phyloP scores from a whole-genome alignment of 345 rosid species.

The Acer campestre region DNA sequence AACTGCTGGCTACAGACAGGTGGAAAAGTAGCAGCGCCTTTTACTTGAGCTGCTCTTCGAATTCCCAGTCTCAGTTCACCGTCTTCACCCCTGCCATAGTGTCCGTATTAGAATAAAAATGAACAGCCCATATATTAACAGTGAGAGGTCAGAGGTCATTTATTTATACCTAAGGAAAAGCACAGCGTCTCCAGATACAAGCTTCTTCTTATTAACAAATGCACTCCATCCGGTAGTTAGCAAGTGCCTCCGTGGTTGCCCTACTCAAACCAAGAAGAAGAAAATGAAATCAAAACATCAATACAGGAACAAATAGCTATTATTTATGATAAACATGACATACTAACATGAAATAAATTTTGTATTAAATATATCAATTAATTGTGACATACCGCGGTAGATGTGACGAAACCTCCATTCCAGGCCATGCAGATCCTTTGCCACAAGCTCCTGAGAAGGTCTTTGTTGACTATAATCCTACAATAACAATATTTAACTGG shows the following conservation, averaged over 20 bases:
- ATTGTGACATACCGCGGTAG: conserved; percentile 63
- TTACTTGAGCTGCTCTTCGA: conserved; percentile 84
- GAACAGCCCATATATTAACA: not conserved
- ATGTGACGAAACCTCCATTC: conserved; percentile 98
- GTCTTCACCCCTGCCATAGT: conserved; percentile 77
- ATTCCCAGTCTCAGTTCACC: conserved; percentile 95
- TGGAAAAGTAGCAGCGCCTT: conserved; percentile 51
- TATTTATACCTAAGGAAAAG: conserved; percentile 78
- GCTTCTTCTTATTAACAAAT: conserved; percentile 96
- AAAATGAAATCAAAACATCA: not conserved
- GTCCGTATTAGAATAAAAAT: conserved; percentile 11
- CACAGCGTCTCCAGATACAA: conserved; percentile 98
- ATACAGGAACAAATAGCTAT: not conserved
- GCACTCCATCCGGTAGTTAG: conserved; percentile 99
- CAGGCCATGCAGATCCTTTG: conserved; percentile 93
- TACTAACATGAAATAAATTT: not conserved
- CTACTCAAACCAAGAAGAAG: conserved; percentile 38
- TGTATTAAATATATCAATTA: not conserved
- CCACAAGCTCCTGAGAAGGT: conserved; percentile 98
- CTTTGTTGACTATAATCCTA: conserved; percentile 93
- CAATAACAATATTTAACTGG: conserved; percentile 24
- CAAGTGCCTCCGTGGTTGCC: conserved; percentile 98
- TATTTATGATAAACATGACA: no score
- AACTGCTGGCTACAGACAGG: conserved; percentile 48
- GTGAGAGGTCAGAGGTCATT: not conserved